phyloP scores from a whole-genome alignment of 345 rosid genomes.

The Ailanthus altissimus region DNA sequence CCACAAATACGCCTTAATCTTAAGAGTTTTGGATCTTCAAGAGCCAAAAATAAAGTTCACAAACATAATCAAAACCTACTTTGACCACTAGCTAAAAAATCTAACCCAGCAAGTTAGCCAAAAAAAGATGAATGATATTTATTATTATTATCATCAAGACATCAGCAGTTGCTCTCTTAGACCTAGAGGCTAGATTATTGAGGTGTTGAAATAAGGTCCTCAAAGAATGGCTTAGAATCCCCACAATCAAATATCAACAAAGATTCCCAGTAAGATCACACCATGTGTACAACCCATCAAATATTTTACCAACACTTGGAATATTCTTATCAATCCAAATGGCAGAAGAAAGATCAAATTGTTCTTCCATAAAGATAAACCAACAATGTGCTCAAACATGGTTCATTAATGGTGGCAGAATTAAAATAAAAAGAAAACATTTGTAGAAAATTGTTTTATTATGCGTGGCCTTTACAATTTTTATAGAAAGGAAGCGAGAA shows the following conservation, averaged over 20 bases:
- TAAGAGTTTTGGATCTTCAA: neutral
- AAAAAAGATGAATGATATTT: neutral
- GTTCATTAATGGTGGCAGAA: conserved; percentile 37
- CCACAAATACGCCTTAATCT: neutral
- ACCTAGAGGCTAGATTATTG: conserved; percentile 9
- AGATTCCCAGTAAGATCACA: conserved; percentile 25
- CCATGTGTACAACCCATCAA: conserved; percentile 15
- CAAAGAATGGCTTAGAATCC: conserved; percentile 3
- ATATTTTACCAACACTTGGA: neutral
- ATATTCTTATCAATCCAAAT: conserved; percentile 22
- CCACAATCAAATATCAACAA: conserved; percentile 5
- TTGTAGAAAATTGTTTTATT: neutral
- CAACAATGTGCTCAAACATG: conserved; percentile 19
- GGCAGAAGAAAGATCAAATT: neutral
- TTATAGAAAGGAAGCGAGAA: conserved; percentile 7
- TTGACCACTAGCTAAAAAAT: neutral
- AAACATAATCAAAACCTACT: neutral
- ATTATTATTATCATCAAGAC: too few species aligned
- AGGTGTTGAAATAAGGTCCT: conserved; percentile 32
- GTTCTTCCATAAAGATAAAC: neutral
- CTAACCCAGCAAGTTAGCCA: neutral
- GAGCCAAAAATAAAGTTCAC: neutral
- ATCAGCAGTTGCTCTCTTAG: too few species aligned
- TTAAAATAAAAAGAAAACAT: too few species aligned
- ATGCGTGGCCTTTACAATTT: neutral